Evolutionary conservation across 129 eudicot genomes (phyloP).

Genomic region (Flaveria robusta): DNA sequence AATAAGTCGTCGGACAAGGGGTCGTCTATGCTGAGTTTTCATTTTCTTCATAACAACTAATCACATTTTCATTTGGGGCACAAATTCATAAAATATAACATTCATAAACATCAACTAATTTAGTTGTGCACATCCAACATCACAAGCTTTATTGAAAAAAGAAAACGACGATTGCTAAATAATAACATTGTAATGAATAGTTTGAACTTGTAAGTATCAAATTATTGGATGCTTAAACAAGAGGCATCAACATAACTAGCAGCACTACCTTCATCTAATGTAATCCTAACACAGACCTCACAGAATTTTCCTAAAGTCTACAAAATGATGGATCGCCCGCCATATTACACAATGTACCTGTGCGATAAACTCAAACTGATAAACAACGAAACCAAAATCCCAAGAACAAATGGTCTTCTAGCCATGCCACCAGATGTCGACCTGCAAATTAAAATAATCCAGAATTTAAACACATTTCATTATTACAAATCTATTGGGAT

Average conservation of each 20-base stretch:
- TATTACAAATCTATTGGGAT: not conserved
- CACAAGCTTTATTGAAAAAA: no score
- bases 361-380: constrained; percentile 33
- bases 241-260: constrained; percentile 10
- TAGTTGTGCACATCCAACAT: no score
- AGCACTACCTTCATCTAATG: constrained; percentile 25
- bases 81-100: no score
- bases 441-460: constrained; percentile 30
- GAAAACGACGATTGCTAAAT: not conserved
- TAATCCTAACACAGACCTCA: not conserved
- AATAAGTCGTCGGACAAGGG: no score
- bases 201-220: not conserved
- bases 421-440: constrained; percentile 37
- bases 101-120: no score
- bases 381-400: constrained; percentile 36
- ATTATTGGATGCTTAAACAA: constrained; percentile 17
- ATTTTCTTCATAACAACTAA: no score
- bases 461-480: not conserved
- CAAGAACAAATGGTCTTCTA: constrained; percentile 28
- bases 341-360: constrained; percentile 23
- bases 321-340: constrained; percentile 21
- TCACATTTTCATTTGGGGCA: no score
- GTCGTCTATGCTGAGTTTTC: no score
- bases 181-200: constrained; percentile 13
- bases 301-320: constrained; percentile 21